Percentiles rank a stretch among this genome's conserved stretches.
Evolutionary conservation across 139 green algal genomes (phyloP).

Genomic region (Chlorella sp.): DNA sequence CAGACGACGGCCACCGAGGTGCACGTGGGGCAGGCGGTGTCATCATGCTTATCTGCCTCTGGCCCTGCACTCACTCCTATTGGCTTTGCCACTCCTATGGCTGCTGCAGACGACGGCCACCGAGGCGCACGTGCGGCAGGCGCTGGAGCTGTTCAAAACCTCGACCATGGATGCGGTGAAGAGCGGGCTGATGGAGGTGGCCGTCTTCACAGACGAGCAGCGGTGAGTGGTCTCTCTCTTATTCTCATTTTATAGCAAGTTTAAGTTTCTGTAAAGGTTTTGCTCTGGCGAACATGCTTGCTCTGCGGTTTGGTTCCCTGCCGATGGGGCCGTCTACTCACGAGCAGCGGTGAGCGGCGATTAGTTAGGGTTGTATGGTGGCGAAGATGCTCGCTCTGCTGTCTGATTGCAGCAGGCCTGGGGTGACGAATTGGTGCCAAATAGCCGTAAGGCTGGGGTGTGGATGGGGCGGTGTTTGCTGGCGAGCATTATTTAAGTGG

Average conservation of each 20-base stretch:
- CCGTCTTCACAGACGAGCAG: constrained; percentile 79
- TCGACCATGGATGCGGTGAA: constrained; percentile 84
- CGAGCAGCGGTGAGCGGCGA: background rate
- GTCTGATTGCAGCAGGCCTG: background rate
- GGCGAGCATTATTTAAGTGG: too few species aligned
- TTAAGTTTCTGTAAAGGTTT: too few species aligned
- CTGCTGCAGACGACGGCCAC: constrained; percentile 67
- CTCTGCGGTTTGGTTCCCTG: background rate
- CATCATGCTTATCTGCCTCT: background rate
- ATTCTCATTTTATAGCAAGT: too few species aligned
- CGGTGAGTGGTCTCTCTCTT: constrained; percentile 17
- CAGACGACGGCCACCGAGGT: constrained; percentile 63
- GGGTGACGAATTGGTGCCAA: too few species aligned
- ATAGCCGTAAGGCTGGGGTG: too few species aligned
- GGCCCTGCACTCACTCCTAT: background rate
- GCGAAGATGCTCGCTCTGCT: too few species aligned
- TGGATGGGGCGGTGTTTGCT: too few species aligned
- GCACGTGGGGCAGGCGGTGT: constrained; percentile 83
- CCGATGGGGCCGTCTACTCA: background rate
- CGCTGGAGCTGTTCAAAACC: constrained; percentile 86
- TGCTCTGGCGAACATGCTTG: too few species aligned
- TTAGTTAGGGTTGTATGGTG: background rate
- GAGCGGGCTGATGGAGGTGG: constrained; percentile 67
- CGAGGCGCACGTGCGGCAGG: constrained; percentile 80
- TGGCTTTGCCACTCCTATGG: background rate